Percentiles rank a stretch among this genome's conserved stretches.
Conservation (phyloP, 306 rosid species). For the Begonia loranthoides region DNA sequence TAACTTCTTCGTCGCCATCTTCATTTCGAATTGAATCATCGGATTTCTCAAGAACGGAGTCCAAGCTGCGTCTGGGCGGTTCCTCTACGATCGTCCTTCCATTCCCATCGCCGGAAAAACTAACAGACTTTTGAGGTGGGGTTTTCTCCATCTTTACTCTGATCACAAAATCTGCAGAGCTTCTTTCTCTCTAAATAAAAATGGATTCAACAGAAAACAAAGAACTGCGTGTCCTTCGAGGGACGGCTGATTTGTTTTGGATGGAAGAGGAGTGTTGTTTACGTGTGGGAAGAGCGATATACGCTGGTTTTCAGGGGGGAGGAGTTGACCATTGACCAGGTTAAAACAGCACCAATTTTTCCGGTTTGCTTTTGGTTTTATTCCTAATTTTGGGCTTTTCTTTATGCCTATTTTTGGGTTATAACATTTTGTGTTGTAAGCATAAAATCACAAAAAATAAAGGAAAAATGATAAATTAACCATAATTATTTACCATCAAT, state of each 20-base stretch:
- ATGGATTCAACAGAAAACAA: neutral
- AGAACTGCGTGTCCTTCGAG: too few relatives aligned
- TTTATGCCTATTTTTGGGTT: too few relatives aligned
- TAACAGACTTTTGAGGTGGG: slow-evolving; percentile 10
- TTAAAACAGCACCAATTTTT: too few relatives aligned
- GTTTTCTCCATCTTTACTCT: slow-evolving; percentile 14
- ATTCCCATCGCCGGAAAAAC: slow-evolving; percentile 9
- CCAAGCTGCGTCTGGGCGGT: slow-evolving; percentile 2
- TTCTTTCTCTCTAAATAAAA: neutral
- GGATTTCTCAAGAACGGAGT: slow-evolving; percentile 4
- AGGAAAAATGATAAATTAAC: too few relatives aligned
- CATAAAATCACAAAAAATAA: too few relatives aligned
- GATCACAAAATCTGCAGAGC: too few relatives aligned
- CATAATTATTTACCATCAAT: too few relatives aligned
- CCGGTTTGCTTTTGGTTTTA: too few relatives aligned
- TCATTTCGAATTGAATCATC: neutral
- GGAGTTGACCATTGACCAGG: neutral
- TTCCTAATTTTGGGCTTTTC: too few relatives aligned
- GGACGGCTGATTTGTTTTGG: too few relatives aligned
- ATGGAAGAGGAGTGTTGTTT: neutral
- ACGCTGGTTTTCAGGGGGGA: neutral
- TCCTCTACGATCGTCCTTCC: neutral
- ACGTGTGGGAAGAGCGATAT: neutral
- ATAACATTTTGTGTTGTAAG: too few relatives aligned
- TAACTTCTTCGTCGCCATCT: slow-evolving; percentile 1